Evolutionary conservation across 2,329 filamentous ascomycete species (phyloP).

Genomic region (Cladophialophora bantiana): DNA sequence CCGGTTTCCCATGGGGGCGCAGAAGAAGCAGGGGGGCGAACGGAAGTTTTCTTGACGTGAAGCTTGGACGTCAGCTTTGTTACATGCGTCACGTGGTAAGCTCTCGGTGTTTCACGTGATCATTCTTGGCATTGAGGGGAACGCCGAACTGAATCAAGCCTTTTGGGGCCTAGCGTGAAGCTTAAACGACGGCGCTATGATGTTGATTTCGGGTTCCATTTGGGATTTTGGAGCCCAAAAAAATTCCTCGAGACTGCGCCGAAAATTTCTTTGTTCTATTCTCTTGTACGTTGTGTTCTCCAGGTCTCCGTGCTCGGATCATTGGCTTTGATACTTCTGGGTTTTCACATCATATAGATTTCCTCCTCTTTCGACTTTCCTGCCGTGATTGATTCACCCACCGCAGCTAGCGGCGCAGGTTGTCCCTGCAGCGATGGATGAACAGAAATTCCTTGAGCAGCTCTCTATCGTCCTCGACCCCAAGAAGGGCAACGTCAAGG

Average conservation of each 20-base stretch:
- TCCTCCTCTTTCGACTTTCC: background rate
- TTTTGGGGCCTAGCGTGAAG: background rate
- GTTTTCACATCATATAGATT: background rate
- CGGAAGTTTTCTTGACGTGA: background rate
- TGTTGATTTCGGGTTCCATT: background rate
- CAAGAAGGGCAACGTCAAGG: constrained; percentile 87
- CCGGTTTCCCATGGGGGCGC: background rate
- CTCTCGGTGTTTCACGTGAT: background rate
- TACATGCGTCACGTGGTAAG: background rate
- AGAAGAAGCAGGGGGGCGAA: background rate
- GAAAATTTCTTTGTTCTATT: constrained; percentile 1
- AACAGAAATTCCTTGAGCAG: constrained; percentile 83
- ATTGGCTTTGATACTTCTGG: background rate
- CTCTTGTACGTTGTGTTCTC: background rate
- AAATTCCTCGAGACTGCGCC: constrained; percentile 7
- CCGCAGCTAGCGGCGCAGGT: constrained; percentile 9
- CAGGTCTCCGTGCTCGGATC: background rate
- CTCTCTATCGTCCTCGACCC: constrained; percentile 81
- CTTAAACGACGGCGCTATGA: background rate
- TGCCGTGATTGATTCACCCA: background rate
- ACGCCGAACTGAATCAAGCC: background rate
- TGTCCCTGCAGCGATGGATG: constrained; percentile 66
- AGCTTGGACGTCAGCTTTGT: background rate
- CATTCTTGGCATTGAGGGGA: background rate
- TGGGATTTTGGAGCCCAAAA: constrained; percentile 4